phyloP scores from a whole-genome alignment of 2,329 filamentous ascomycete genomes.

The Sporothrix luriei region DNA sequence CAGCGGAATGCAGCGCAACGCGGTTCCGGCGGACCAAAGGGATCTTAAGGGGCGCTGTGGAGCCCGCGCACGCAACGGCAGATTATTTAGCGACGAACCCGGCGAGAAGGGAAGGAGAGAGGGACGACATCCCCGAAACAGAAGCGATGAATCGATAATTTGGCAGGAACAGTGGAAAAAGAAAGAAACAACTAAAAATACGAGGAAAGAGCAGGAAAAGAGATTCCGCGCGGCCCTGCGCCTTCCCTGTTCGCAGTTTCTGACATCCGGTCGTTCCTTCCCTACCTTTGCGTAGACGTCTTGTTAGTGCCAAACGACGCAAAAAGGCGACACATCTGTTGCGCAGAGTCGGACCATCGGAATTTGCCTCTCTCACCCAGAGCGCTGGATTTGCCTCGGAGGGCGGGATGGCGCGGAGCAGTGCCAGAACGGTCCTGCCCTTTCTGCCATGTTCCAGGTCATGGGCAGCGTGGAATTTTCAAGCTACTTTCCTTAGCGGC shows the following conservation, averaged over 20 bases:
- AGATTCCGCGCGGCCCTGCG: not conserved
- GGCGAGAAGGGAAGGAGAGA: not conserved
- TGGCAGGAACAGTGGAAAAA: not conserved
- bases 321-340: slow-evolving; percentile 10
- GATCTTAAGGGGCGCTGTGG: slow-evolving; percentile 6
- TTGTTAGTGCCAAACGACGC: slow-evolving; percentile 19
- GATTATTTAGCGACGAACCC: not conserved
- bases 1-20: not conserved
- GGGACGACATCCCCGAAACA: not conserved
- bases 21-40: not conserved
- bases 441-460: not conserved
- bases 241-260: not conserved
- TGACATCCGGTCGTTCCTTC: slow-evolving; percentile 1
- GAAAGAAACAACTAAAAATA: not conserved
- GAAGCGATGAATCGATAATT: not conserved
- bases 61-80: not conserved
- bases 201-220: not conserved
- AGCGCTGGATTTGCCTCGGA: slow-evolving; percentile 7
- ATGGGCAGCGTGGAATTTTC: slow-evolving; percentile 21
- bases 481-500: slow-evolving; percentile 19
- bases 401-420: slow-evolving; percentile 23
- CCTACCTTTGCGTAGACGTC: slow-evolving; percentile 1
- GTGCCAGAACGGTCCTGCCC: not conserved
- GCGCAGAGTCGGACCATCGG: slow-evolving; percentile 25
- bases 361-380: not conserved